Conservation (phyloP, 305 asterid species). For the Striga hermonthica region DNA sequence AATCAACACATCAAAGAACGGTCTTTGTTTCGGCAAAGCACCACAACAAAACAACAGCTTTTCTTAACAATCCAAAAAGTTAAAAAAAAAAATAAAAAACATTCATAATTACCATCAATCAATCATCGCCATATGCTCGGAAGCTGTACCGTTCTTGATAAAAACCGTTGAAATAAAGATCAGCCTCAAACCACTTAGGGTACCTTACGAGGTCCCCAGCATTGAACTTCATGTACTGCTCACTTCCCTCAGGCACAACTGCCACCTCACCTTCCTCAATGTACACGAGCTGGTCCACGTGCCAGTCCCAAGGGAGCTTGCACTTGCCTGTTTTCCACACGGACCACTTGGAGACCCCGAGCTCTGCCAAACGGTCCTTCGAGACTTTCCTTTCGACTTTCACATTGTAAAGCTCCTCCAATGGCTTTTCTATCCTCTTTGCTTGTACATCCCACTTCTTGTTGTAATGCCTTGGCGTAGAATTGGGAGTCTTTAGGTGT, state of each 20-base stretch:
- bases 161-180: constrained; percentile 76
- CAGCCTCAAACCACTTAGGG: constrained; percentile 98
- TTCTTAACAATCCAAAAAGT: not conserved
- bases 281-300: constrained; percentile 86
- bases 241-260: constrained; percentile 90
- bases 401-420: constrained; percentile 89
- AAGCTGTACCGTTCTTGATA: constrained; percentile 85
- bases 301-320: constrained; percentile 98
- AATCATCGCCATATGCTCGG: constrained; percentile 85
- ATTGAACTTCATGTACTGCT: constrained; percentile 65
- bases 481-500: constrained; percentile 14
- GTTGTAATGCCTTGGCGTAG: constrained; percentile 26
- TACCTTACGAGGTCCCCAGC: constrained; percentile 92
- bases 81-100: not conserved
- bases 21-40: no score
- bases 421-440: constrained; percentile 60
- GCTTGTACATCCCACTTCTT: constrained; percentile 35
- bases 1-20: no score
- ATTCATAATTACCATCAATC: constrained; percentile 19
- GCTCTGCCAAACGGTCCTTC: constrained; percentile 59
- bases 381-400: constrained; percentile 72
- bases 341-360: constrained; percentile 75
- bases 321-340: constrained; percentile 90
- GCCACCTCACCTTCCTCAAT: constrained; percentile 96
- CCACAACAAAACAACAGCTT: no score